Evolutionary conservation across 164 flowering plant species (phyloP).

Genomic region (Vitis rupestris): DNA sequence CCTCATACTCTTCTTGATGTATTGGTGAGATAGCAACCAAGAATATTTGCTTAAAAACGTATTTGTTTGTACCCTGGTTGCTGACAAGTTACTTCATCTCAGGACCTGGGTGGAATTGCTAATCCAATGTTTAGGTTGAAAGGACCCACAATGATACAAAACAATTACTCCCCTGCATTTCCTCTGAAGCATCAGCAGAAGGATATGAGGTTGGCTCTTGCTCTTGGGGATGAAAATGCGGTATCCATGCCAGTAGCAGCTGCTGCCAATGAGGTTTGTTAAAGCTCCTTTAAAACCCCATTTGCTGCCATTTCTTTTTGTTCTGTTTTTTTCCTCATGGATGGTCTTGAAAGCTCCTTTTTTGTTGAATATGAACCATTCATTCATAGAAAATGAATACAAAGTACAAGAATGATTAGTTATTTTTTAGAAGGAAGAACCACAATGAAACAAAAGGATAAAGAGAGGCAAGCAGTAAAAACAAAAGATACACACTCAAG

Average conservation of each 20-base stretch:
- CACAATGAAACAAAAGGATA: too few relatives aligned
- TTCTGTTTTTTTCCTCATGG: too few relatives aligned
- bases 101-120: constrained; percentile 85
- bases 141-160: constrained; percentile 80
- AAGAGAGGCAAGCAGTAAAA: too few relatives aligned
- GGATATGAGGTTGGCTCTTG: constrained; percentile 95
- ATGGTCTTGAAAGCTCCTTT: too few relatives aligned
- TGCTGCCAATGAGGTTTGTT: constrained; percentile 88
- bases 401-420: too few relatives aligned
- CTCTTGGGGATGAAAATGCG: constrained; percentile 91
- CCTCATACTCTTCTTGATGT: constrained; percentile 78
- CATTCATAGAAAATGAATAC: too few relatives aligned
- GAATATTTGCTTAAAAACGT: background rate
- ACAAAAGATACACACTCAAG: too few relatives aligned
- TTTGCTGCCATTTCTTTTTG: too few relatives aligned
- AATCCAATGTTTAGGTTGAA: constrained; percentile 86
- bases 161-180: constrained; percentile 74
- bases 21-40: constrained; percentile 51
- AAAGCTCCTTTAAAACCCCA: too few relatives aligned
- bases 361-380: too few relatives aligned
- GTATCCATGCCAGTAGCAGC: constrained; percentile 98
- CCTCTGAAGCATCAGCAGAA: constrained; percentile 98
- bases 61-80: background rate
- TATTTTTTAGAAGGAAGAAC: too few relatives aligned
- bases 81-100: constrained; percentile 17